These are phyloP conservation scores for Theileria parva DNA, from an alignment of 169 alveolate genomes.

Conservation along the genomic window DNA sequence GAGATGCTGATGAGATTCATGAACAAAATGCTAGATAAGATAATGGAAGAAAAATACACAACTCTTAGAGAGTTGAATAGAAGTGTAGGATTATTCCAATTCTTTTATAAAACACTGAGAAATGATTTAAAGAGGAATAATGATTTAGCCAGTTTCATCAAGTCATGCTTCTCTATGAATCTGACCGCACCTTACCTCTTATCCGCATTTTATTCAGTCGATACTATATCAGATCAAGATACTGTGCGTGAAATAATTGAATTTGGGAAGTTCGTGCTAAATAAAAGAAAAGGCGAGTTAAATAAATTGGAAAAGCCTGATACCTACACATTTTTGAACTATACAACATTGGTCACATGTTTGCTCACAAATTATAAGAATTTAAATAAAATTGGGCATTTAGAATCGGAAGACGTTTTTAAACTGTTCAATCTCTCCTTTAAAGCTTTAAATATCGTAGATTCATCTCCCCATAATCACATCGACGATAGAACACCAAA, in stretches of 20 bases:
- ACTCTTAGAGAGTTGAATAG: neutral
- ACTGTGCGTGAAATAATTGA: neutral
- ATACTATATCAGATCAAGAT: neutral
- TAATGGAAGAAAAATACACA: neutral
- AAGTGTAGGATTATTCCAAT: neutral
- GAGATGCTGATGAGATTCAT: neutral
- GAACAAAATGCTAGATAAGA: neutral
- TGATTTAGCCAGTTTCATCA: neutral
- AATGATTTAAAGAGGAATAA: neutral
- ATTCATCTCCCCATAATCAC: conserved; percentile 4
- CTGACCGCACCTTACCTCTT: neutral
- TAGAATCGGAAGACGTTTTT: neutral
- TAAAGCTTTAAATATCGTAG: neutral
- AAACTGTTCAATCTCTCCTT: neutral
- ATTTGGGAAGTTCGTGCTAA: neutral
- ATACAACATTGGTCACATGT: neutral
- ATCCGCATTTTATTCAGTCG: neutral
- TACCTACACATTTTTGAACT: neutral
- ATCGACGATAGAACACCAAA: neutral
- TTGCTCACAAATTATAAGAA: neutral
- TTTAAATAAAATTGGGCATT: neutral
- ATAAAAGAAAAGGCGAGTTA: neutral
- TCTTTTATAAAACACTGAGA: conserved; percentile 2
- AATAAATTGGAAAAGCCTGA: neutral
- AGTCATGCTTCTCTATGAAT: neutral